Percentiles rank a stretch among this genome's conserved stretches.
phyloP scores from a whole-genome alignment of 805 yeast genomes.

The Cyberlindnera misumaiensis region DNA sequence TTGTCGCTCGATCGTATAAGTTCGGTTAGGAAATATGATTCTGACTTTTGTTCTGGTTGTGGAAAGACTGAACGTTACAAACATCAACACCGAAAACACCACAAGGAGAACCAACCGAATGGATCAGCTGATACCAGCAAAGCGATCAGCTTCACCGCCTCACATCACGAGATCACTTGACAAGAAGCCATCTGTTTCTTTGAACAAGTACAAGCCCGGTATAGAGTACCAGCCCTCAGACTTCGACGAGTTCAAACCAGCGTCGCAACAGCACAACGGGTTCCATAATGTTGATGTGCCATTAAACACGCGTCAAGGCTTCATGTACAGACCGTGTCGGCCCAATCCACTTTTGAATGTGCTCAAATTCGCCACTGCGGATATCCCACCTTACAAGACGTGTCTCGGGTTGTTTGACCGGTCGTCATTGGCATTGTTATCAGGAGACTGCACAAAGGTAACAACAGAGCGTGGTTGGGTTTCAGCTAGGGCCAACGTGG shows the following conservation, averaged over 20 bases:
- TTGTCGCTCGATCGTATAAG: too few species aligned
- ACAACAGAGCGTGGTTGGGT: constrained; percentile 74
- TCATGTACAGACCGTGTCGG: constrained; percentile 71
- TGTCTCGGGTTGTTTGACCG: constrained; percentile 64
- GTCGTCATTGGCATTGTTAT: constrained; percentile 46
- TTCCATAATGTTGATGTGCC: constrained; percentile 72
- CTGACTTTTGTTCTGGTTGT: too few species aligned
- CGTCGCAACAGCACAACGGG: constrained; percentile 9
- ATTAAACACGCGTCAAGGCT: constrained; percentile 62
- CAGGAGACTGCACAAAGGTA: constrained; percentile 34
- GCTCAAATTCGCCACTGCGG: constrained; percentile 63
- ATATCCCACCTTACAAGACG: constrained; percentile 57
- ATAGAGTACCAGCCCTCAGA: constrained; percentile 18
- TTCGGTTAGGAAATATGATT: too few species aligned
- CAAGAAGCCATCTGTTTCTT: not conserved
- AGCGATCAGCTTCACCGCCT: constrained; percentile 1
- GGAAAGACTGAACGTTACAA: too few species aligned
- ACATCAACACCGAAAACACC: too few species aligned
- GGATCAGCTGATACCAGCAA: not conserved
- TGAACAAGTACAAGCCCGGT: constrained; percentile 21
- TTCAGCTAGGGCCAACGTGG: constrained; percentile 65
- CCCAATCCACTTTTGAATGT: constrained; percentile 57
- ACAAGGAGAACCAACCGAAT: not conserved
- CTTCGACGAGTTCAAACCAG: constrained; percentile 13
- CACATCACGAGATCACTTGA: constrained; percentile 1